Percentiles rank a stretch among this genome's conserved stretches.
These are phyloP conservation scores for Backusella liffmaniae DNA, from an alignment of 192 early-diverging fungal genomes.

Conservation along the genomic window DNA sequence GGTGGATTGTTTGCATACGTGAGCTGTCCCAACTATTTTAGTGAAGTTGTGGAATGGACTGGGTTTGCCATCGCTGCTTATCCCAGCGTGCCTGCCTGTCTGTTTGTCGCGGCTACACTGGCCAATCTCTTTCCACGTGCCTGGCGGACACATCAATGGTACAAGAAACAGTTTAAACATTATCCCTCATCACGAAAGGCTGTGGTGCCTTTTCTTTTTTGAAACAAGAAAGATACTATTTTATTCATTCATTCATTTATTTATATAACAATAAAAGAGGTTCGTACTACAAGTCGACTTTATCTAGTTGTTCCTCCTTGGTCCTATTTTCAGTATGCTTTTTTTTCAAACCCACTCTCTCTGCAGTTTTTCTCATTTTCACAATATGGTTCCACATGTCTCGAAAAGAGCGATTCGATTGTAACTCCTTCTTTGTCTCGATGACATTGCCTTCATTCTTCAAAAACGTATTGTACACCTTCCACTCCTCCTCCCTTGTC, in stretches of 20 bases:
- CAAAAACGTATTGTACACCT: not conserved
- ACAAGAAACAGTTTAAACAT: slow-evolving; percentile 25
- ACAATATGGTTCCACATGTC: slow-evolving; percentile 31
- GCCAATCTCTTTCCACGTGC: slow-evolving; percentile 40
- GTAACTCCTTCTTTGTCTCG: not conserved
- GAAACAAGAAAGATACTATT: not conserved
- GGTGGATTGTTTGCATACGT: slow-evolving; percentile 32
- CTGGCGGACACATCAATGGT: slow-evolving; percentile 35
- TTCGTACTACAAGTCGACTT: no score
- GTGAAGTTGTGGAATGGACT: slow-evolving; percentile 39
- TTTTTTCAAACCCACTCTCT: not conserved
- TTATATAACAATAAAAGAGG: no score
- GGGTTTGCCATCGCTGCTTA: slow-evolving; percentile 36
- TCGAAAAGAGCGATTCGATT: not conserved
- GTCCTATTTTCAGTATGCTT: no score
- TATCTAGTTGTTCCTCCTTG: no score
- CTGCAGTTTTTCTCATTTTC: not conserved
- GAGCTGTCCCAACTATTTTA: slow-evolving; percentile 39
- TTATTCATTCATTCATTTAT: not conserved
- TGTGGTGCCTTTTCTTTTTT: slow-evolving; percentile 38
- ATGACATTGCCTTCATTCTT: not conserved
- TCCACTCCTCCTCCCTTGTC: slow-evolving; percentile 9
- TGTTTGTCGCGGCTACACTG: slow-evolving; percentile 28
- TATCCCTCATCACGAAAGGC: slow-evolving; percentile 36
- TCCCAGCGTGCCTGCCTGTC: slow-evolving; percentile 25